These are phyloP conservation scores for Schizosaccharomyces octosporus DNA, from an alignment of 805 yeast species.

Conservation along the genomic window DNA sequence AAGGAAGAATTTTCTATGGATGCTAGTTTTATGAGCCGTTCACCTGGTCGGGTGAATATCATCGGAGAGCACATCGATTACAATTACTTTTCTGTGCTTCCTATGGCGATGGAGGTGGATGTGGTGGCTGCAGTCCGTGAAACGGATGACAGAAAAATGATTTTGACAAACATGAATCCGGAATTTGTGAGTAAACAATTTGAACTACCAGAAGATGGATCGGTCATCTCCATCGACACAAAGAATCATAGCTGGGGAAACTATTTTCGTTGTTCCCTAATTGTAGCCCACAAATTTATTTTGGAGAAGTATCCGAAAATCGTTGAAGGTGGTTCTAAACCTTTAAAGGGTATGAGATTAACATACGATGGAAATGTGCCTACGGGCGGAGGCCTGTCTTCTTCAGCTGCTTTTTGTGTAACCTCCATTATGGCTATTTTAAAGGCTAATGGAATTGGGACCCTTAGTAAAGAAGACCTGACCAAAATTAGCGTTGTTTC, in stretches of 20 bases:
- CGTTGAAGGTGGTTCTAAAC: conserved; percentile 5
- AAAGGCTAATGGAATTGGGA: conserved; percentile 14
- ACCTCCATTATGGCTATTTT: conserved; percentile 35
- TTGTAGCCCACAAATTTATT: conserved; percentile 31
- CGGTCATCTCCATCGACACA: conserved; percentile 23
- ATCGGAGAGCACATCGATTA: conserved; percentile 60
- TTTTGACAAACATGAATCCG: conserved; percentile 16
- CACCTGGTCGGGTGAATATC: conserved; percentile 56
- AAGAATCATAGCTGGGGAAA: conserved; percentile 35
- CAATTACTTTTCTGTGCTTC: conserved; percentile 38
- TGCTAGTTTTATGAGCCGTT: conserved; percentile 14
- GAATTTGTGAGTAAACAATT: conserved; percentile 8
- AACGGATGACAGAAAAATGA: conserved; percentile 8
- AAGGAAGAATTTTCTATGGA: background rate
- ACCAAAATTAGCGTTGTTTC: conserved; percentile 37
- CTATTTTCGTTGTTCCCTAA: conserved; percentile 40
- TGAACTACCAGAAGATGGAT: conserved; percentile 6
- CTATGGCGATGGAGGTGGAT: conserved; percentile 47
- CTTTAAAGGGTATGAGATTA: conserved; percentile 23
- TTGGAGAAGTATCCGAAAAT: conserved; percentile 10
- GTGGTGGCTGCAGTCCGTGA: conserved; percentile 28
- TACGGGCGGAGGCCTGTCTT: conserved; percentile 45
- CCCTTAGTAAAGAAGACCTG: conserved; percentile 26
- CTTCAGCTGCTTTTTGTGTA: conserved; percentile 50
- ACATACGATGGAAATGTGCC: conserved; percentile 43